Percentiles rank a stretch among this genome's conserved stretches.
These are phyloP conservation scores for Logfia minima DNA, from an alignment of 129 eudicot species.

Conservation along the genomic window DNA sequence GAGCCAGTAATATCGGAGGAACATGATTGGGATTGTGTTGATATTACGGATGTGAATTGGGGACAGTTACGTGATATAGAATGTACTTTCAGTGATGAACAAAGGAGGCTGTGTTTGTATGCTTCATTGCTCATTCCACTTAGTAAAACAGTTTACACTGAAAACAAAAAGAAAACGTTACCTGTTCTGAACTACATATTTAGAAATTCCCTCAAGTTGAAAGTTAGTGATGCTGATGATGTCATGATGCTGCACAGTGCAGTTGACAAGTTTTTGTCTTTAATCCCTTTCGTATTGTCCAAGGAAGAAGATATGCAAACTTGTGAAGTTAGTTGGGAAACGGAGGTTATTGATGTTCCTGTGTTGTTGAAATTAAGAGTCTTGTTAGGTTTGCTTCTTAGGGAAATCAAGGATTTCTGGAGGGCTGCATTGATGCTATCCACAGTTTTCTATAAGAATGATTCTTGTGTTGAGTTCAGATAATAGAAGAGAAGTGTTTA, in stretches of 20 bases:
- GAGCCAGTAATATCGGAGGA: conserved; percentile 20
- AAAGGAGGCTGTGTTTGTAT: conserved; percentile 25
- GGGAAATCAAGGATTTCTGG: conserved; percentile 89
- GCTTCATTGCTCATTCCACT: conserved; percentile 78
- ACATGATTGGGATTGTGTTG: conserved; percentile 24
- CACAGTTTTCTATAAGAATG: conserved; percentile 38
- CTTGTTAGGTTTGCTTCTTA: conserved; percentile 67
- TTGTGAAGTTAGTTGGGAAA: conserved; percentile 48
- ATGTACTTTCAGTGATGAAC: conserved; percentile 19
- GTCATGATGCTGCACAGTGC: conserved; percentile 44
- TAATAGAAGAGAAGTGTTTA: conserved; percentile 48
- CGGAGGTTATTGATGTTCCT: conserved; percentile 53
- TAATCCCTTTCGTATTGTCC: conserved; percentile 53
- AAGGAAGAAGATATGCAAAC: conserved; percentile 36
- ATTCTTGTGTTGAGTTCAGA: conserved; percentile 34
- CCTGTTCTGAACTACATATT: conserved; percentile 52
- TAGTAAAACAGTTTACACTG: conserved; percentile 50
- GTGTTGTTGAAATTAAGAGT: conserved; percentile 48
- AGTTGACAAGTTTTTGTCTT: conserved; percentile 55
- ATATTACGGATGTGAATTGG: conserved; percentile 24
- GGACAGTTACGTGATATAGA: conserved; percentile 21
- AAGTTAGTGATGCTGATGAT: conserved; percentile 73
- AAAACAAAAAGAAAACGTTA: conserved; percentile 65
- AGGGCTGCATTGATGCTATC: conserved; percentile 61
- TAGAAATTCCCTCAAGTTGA: conserved; percentile 64